phyloP scores from a whole-genome alignment of 257 asterid species.

The Solanum lignicaule region DNA sequence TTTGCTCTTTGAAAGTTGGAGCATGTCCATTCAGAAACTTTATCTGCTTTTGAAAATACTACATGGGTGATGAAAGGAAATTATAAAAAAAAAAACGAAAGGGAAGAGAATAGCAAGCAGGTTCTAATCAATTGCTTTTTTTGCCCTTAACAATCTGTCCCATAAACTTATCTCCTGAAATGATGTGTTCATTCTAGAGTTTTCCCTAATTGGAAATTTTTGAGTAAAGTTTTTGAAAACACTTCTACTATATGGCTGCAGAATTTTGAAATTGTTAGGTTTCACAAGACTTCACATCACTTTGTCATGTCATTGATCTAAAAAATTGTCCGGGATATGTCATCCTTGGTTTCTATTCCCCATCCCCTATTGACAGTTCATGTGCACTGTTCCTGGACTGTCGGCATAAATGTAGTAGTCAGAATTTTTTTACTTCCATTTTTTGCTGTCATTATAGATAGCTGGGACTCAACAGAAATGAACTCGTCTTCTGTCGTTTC shows the following conservation, averaged over 20 bases:
- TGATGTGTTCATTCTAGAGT: not conserved
- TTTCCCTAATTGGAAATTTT: not conserved
- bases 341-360: not conserved
- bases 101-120: not conserved
- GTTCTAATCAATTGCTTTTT: not conserved
- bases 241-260: not conserved
- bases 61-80: not conserved
- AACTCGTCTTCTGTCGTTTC: slow-evolving; percentile 4
- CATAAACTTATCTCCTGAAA: not conserved
- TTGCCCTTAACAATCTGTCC: not conserved
- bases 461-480: not conserved
- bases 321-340: not conserved
- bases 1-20: not conserved
- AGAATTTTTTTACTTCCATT: not conserved
- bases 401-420: not conserved
- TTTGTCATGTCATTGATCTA: not conserved
- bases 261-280: not conserved
- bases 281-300: not conserved
- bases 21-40: not conserved
- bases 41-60: not conserved
- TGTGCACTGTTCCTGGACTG: not conserved
- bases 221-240: not conserved
- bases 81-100: not conserved
- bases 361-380: not conserved
- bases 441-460: not conserved